phyloP scores from a whole-genome alignment of 1,139 yeast genomes.

The Tardiomyces digboiensis region DNA sequence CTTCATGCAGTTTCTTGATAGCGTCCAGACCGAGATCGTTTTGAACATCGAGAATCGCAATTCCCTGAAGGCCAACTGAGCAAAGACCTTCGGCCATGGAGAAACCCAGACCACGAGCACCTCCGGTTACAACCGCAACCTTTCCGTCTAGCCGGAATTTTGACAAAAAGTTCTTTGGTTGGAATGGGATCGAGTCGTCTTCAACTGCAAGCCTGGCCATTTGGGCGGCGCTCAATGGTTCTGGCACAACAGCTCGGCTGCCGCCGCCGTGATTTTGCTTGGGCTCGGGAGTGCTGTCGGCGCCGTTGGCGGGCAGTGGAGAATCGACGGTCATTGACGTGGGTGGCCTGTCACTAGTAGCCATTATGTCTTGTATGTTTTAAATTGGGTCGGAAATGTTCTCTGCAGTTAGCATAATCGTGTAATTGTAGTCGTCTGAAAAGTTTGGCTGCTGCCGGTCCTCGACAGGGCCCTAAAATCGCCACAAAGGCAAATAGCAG shows the following conservation, averaged over 20 bases:
- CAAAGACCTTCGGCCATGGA: conserved; percentile 58
- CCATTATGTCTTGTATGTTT: background rate
- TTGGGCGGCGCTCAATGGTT: conserved; percentile 30
- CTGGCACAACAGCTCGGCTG: conserved; percentile 29
- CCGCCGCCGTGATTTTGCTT: conserved; percentile 17
- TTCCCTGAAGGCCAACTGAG: conserved; percentile 64
- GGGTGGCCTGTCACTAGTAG: background rate
- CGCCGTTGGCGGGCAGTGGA: background rate
- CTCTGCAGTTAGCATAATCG: too few species aligned
- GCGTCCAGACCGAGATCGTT: conserved; percentile 38
- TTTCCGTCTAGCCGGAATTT: conserved; percentile 57
- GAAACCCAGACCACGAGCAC: conserved; percentile 60
- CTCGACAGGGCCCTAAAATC: too few species aligned
- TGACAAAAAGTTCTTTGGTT: conserved; percentile 28
- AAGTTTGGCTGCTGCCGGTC: too few species aligned
- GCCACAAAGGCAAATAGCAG: too few species aligned
- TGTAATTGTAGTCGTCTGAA: too few species aligned
- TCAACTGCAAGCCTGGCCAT: conserved; percentile 28
- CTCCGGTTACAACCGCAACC: conserved; percentile 60
- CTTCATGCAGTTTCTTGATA: conserved; percentile 40
- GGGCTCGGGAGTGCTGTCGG: background rate
- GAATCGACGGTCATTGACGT: background rate
- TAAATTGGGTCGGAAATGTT: too few species aligned
- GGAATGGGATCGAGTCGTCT: conserved; percentile 25
- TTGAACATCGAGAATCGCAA: conserved; percentile 38